Conservation (phyloP, 2,329 filamentous ascomycete species). For the Aspergillus sclerotialis region DNA sequence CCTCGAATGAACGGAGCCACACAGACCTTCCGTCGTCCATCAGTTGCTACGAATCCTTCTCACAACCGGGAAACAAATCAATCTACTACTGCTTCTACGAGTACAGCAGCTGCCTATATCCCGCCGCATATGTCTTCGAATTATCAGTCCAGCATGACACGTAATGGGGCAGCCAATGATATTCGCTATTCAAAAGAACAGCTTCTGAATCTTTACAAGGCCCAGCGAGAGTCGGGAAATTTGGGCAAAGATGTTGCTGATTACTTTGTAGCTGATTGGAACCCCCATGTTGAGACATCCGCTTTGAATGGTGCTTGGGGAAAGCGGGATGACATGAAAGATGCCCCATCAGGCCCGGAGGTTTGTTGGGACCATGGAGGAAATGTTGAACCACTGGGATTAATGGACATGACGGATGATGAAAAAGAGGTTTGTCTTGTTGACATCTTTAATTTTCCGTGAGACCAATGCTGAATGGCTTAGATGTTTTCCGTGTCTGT, state of each 20-base stretch:
- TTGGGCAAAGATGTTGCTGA: slow-evolving; percentile 56
- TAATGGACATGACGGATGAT: slow-evolving; percentile 64
- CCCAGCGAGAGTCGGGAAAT: slow-evolving; percentile 46
- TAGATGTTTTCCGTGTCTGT: slow-evolving; percentile 79
- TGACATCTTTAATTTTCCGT: slow-evolving; percentile 2
- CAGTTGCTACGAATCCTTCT: slow-evolving; percentile 50
- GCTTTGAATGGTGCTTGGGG: slow-evolving; percentile 61
- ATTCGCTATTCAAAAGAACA: slow-evolving; percentile 72
- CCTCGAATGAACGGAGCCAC: slow-evolving; percentile 58
- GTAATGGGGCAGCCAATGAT: slow-evolving; percentile 50
- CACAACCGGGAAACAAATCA: slow-evolving; percentile 38
- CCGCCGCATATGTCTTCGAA: slow-evolving; percentile 54
- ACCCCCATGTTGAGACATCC: slow-evolving; percentile 65
- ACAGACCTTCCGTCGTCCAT: slow-evolving; percentile 60
- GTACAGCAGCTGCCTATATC: slow-evolving; percentile 48
- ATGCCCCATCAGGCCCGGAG: slow-evolving; percentile 71
- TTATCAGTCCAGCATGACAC: slow-evolving; percentile 36
- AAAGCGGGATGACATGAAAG: slow-evolving; percentile 67
- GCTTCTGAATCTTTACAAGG: slow-evolving; percentile 65
- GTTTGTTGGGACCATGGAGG: slow-evolving; percentile 82
- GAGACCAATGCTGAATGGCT: slow-evolving; percentile 18
- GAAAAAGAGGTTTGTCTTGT: slow-evolving; percentile 52
- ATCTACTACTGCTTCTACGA: slow-evolving; percentile 32
- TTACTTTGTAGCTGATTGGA: slow-evolving; percentile 71
- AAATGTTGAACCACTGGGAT: slow-evolving; percentile 60